These are phyloP conservation scores for Kwoniella botswanensis DNA, from an alignment of 768 basidiomycete species.

Conservation along the genomic window DNA sequence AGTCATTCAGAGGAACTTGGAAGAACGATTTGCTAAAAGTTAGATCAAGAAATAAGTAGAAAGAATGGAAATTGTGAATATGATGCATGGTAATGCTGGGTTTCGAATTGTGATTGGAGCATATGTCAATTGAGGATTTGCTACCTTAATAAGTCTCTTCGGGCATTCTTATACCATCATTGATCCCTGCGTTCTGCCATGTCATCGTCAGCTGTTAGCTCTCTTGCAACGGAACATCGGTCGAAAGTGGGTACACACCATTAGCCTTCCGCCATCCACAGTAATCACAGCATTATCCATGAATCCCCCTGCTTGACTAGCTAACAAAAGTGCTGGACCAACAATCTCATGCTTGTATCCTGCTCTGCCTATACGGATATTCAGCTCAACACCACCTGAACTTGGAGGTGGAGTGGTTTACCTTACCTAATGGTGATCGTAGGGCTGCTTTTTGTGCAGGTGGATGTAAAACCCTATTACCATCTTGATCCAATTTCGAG, in stretches of 20 bases:
- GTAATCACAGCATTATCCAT: constrained; percentile 44
- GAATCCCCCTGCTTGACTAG: constrained; percentile 37
- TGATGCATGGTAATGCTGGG: too few relatives aligned
- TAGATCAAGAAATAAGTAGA: not conserved
- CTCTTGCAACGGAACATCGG: not conserved
- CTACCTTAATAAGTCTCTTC: constrained; percentile 24
- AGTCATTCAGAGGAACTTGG: too few relatives aligned
- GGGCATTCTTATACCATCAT: constrained; percentile 32
- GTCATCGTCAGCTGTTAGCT: not conserved
- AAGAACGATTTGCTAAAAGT: too few relatives aligned
- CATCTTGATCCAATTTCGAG: constrained; percentile 10
- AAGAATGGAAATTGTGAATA: not conserved
- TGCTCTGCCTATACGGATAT: constrained; percentile 24
- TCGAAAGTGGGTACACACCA: constrained; percentile 15
- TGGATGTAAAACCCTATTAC: constrained; percentile 14
- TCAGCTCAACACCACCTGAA: not conserved
- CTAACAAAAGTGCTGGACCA: constrained; percentile 42
- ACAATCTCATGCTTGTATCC: constrained; percentile 43
- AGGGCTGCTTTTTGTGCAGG: constrained; percentile 13
- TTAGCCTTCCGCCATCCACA: constrained; percentile 35
- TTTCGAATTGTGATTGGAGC: too few relatives aligned
- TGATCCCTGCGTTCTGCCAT: constrained; percentile 25
- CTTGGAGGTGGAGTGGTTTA: not conserved
- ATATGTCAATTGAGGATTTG: too few relatives aligned
- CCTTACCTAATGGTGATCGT: constrained; percentile 10